A percentile compares a stretch with the other conserved stretches of the same genome.
phyloP scores from a whole-genome alignment of 2,329 filamentous ascomycete species.

The Hirsutella thompsonii region DNA sequence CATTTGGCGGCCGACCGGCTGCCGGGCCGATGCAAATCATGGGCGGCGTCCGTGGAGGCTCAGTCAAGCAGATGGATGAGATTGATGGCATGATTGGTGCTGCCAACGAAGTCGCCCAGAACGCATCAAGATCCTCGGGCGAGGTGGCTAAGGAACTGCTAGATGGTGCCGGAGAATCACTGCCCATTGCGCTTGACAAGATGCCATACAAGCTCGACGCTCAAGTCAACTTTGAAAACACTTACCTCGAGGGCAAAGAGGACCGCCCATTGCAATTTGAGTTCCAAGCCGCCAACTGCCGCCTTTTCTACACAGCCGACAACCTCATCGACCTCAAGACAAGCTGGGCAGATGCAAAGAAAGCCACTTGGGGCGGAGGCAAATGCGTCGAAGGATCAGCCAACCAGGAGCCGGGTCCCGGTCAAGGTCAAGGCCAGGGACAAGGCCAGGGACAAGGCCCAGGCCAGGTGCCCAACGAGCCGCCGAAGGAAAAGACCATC shows the following conservation, averaged over 20 bases:
- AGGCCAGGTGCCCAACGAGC: too few species aligned
- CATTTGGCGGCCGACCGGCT: slow-evolving; percentile 42
- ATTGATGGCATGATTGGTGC: slow-evolving; percentile 5
- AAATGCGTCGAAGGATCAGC: slow-evolving; percentile 2
- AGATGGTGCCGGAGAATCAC: neutral
- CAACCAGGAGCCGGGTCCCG: too few species aligned
- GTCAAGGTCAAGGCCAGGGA: too few species aligned
- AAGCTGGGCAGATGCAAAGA: slow-evolving; percentile 27
- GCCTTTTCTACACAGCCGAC: slow-evolving; percentile 39
- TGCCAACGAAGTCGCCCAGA: neutral
- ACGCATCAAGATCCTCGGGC: neutral
- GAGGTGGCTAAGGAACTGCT: neutral
- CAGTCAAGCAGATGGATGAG: slow-evolving; percentile 17
- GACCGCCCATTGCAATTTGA: slow-evolving; percentile 41
- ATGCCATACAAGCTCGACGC: neutral
- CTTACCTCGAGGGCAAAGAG: slow-evolving; percentile 15
- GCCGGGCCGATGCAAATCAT: slow-evolving; percentile 39
- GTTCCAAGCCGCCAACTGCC: slow-evolving; percentile 43
- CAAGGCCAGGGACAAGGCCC: too few species aligned
- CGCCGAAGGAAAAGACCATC: too few species aligned
- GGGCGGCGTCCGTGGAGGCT: slow-evolving; percentile 44
- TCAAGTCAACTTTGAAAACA: slow-evolving; percentile 8
- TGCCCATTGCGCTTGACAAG: neutral
- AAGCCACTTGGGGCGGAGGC: slow-evolving; percentile 3
- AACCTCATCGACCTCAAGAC: slow-evolving; percentile 24